Conservation (phyloP, 192 early-diverging fungal species). For the Rhizophagus clarus region DNA sequence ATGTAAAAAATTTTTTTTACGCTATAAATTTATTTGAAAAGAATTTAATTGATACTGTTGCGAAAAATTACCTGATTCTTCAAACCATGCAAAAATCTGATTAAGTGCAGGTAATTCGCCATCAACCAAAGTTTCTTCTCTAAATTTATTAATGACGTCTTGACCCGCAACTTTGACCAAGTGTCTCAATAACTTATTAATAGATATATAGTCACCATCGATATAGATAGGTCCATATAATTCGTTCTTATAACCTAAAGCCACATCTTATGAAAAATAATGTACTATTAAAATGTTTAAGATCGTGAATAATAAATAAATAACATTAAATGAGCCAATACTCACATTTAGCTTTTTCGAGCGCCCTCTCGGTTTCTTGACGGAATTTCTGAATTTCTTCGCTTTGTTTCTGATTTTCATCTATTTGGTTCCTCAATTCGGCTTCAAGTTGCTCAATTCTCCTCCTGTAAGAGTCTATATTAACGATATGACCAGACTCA, state of each 20-base stretch:
- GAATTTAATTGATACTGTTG: background rate
- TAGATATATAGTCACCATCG: background rate
- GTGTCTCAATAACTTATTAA: constrained; percentile 1
- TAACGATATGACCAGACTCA: background rate
- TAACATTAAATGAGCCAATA: background rate
- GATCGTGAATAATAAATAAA: background rate
- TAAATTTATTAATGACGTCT: background rate
- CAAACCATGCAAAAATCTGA: constrained; percentile 10
- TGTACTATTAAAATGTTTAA: background rate
- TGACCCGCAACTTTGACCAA: background rate
- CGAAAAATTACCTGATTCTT: background rate
- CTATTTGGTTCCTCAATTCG: background rate
- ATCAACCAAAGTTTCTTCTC: constrained; percentile 2
- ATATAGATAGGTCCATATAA: constrained; percentile 6
- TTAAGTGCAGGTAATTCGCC: background rate
- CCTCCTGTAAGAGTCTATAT: background rate
- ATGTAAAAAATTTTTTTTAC: background rate
- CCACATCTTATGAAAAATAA: background rate
- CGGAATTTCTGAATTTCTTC: background rate
- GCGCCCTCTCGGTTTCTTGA: background rate
- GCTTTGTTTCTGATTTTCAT: background rate
- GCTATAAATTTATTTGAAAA: background rate
- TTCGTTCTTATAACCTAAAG: background rate
- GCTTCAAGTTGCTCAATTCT: background rate
- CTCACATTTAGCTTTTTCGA: background rate